Evolutionary conservation across 257 asterid genomes (phyloP).

Genomic region (Lithospermum erythrorhizon): DNA sequence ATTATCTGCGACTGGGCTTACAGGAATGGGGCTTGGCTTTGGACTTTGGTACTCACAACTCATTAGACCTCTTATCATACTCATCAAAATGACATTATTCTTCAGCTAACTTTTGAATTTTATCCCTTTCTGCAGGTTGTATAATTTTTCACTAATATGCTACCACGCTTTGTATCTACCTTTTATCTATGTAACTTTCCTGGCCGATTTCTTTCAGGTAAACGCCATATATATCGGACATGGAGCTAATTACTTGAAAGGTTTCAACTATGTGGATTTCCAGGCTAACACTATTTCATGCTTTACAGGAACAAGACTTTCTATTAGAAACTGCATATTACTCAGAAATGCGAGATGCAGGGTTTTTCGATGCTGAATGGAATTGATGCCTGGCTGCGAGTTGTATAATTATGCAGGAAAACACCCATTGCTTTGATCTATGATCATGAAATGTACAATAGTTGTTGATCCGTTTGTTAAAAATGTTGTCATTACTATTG

Average conservation of each 20-base stretch:
- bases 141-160: conserved; percentile 40
- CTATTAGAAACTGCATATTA: conserved; percentile 77
- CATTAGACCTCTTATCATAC: background rate
- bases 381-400: conserved; percentile 16
- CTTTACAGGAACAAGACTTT: conserved; percentile 82
- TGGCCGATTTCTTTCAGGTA: conserved; percentile 86
- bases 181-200: conserved; percentile 47
- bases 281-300: background rate
- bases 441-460: background rate
- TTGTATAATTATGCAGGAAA: background rate
- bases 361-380: conserved; percentile 73
- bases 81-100: background rate
- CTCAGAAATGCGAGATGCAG: conserved; percentile 92
- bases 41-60: conserved; percentile 52
- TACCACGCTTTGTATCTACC: conserved; percentile 76
- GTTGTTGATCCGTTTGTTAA: background rate
- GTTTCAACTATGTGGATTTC: background rate
- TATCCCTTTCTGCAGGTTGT: conserved; percentile 44
- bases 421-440: background rate
- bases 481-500: background rate
- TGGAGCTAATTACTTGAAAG: background rate
- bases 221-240: conserved; percentile 1
- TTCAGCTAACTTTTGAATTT: background rate
- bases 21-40: conserved; percentile 51
- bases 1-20: conserved; percentile 54